Percentiles rank a stretch among this genome's conserved stretches.
Evolutionary conservation across 1,284 basidiomycete genomes (phyloP).

Genomic region (Ceratobasidium sp.): DNA sequence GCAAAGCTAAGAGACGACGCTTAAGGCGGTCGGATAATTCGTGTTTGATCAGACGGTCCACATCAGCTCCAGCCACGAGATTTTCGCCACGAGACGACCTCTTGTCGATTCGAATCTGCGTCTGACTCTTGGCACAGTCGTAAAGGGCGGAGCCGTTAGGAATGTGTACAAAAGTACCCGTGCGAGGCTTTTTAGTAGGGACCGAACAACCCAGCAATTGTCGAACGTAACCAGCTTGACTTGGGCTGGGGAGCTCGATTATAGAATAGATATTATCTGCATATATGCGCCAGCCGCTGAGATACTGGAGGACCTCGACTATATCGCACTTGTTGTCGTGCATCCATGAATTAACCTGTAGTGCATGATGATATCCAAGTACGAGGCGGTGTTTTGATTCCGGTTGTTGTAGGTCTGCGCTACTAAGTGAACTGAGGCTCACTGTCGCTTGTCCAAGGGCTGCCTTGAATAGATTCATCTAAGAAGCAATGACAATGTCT

Average conservation of each 20-base stretch:
- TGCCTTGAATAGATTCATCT: constrained; percentile 4
- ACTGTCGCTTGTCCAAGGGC: neutral
- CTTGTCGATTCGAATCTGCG: constrained; percentile 6
- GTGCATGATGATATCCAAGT: constrained; percentile 15
- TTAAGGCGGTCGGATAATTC: constrained; percentile 5
- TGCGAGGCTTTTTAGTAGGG: constrained; percentile 9
- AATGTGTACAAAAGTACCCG: neutral
- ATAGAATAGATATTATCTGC: neutral
- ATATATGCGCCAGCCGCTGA: constrained; percentile 14
- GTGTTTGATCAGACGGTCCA: constrained; percentile 10
- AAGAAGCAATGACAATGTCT: neutral
- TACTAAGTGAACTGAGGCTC: neutral
- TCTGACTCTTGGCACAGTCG: neutral
- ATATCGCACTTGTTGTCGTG: neutral
- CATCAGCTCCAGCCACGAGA: neutral
- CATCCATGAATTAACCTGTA: neutral
- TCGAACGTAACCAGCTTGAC: neutral
- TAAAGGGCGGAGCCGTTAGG: neutral
- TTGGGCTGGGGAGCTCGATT: neutral
- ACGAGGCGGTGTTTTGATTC: constrained; percentile 6
- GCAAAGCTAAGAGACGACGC: neutral
- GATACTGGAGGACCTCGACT: neutral
- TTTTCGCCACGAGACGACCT: constrained; percentile 3
- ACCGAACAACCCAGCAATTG: neutral
- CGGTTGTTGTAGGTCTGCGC: neutral